Conservation (phyloP, 768 basidiomycete species). For the Boletus tylopilopsis region DNA sequence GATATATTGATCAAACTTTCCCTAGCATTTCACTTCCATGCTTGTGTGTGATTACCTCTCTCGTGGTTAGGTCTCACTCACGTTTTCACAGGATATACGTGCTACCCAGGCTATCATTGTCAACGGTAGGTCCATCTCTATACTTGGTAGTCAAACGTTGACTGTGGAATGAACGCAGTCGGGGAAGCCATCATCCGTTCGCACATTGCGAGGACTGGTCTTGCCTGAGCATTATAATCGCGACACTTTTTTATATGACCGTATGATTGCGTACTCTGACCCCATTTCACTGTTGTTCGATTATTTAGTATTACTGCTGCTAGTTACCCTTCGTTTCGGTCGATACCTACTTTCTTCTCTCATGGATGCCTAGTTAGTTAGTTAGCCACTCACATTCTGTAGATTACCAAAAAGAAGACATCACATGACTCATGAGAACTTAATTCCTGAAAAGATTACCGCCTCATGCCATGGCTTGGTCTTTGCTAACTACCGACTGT, state of each 20-base stretch:
- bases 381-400: conserved; percentile 16
- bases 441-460: conserved; percentile 10
- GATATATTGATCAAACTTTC: conserved; percentile 8
- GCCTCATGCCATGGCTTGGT: neutral
- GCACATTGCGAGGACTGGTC: conserved; percentile 55
- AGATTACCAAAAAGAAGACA: conserved; percentile 12
- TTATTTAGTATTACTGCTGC: conserved; percentile 20
- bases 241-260: conserved; percentile 5
- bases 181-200: conserved; percentile 66
- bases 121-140: conserved; percentile 41
- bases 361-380: conserved; percentile 23
- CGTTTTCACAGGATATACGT: conserved; percentile 51
- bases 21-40: conserved; percentile 69
- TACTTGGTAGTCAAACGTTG: neutral
- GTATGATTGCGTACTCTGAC: conserved; percentile 1
- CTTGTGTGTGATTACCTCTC: conserved; percentile 39
- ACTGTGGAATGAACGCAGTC: conserved; percentile 34
- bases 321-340: conserved; percentile 26
- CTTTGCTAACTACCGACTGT: no score
- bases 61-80: neutral
- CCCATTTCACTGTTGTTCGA: conserved; percentile 12
- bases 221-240: conserved; percentile 21
- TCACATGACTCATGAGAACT: conserved; percentile 13
- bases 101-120: conserved; percentile 65
- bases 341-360: conserved; percentile 19